Conservation (phyloP, 192 early-diverging fungal species). For the Coemansia asiatica region DNA sequence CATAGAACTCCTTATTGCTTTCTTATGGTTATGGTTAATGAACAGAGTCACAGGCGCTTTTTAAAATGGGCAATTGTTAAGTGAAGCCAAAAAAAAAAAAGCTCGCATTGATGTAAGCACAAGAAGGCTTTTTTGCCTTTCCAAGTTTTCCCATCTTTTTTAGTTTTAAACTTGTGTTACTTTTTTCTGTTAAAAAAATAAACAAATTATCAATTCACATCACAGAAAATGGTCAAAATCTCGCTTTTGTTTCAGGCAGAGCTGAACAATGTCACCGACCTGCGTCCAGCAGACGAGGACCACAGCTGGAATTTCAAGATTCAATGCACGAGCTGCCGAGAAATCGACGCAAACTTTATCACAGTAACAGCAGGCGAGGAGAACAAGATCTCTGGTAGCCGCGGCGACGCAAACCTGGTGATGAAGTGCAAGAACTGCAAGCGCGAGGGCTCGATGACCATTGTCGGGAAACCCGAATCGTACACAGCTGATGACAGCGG, state of each 20-base stretch:
- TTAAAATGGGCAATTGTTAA: too few relatives aligned
- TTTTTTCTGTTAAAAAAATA: too few relatives aligned
- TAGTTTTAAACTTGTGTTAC: too few relatives aligned
- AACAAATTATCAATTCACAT: too few relatives aligned
- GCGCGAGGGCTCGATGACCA: slow-evolving; percentile 67
- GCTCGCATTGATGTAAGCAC: too few relatives aligned
- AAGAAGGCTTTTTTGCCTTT: too few relatives aligned
- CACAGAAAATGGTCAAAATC: slow-evolving; percentile 5
- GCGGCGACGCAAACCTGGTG: slow-evolving; percentile 81
- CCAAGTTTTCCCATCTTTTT: too few relatives aligned
- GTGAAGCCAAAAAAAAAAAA: too few relatives aligned
- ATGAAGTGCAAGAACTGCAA: slow-evolving; percentile 93
- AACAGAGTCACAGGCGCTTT: too few relatives aligned
- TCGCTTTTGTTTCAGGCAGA: slow-evolving; percentile 60
- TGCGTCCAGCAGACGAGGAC: slow-evolving; percentile 62
- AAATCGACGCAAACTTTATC: slow-evolving; percentile 61
- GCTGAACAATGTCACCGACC: slow-evolving; percentile 78
- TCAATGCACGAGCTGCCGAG: slow-evolving; percentile 79
- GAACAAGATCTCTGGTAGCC: slow-evolving; percentile 65
- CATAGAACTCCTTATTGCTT: not conserved
- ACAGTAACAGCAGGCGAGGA: slow-evolving; percentile 45
- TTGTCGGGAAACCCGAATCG: slow-evolving; percentile 9
- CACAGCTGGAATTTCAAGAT: slow-evolving; percentile 77
- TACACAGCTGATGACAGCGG: slow-evolving; percentile 59
- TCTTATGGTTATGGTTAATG: not conserved